Conservation (phyloP, 1,284 basidiomycete species). For the Apiotrichum sp. region DNA sequence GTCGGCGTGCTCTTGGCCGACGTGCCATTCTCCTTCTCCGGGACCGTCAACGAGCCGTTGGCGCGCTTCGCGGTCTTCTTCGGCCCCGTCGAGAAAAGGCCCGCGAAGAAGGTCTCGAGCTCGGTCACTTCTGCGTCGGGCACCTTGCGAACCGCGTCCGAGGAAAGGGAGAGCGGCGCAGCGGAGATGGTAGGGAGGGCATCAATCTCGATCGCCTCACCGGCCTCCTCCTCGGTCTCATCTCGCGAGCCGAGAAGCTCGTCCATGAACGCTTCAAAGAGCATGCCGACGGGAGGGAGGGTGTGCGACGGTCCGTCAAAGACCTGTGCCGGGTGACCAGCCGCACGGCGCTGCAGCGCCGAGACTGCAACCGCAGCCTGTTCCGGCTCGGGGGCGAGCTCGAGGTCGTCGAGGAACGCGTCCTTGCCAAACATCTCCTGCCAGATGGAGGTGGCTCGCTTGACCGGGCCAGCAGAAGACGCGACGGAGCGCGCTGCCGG, state of each 20-base stretch:
- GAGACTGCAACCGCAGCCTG: constrained; percentile 15
- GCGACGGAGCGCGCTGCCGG: constrained; percentile 10
- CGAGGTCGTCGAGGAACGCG: constrained; percentile 38
- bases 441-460: constrained; percentile 38
- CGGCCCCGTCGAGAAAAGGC: constrained; percentile 4
- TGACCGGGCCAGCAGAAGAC: neutral
- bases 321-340: constrained; percentile 45
- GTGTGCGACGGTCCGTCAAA: constrained; percentile 73
- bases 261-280: constrained; percentile 69
- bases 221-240: constrained; percentile 1
- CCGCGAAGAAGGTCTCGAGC: constrained; percentile 14
- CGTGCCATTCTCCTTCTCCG: neutral
- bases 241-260: constrained; percentile 52
- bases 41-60: neutral
- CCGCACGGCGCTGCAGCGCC: constrained; percentile 22
- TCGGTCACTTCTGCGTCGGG: constrained; percentile 14
- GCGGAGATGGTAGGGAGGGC: neutral
- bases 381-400: constrained; percentile 3
- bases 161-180: neutral
- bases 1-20: too few relatives aligned
- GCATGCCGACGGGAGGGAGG: constrained; percentile 64
- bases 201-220: constrained; percentile 4
- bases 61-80: neutral
- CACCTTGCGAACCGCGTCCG: constrained; percentile 9
- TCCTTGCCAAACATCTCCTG: constrained; percentile 49